Percentiles rank a stretch among this genome's conserved stretches.
These are phyloP conservation scores for Cucurbita moschata DNA, from an alignment of 306 rosid species.

Conservation along the genomic window DNA sequence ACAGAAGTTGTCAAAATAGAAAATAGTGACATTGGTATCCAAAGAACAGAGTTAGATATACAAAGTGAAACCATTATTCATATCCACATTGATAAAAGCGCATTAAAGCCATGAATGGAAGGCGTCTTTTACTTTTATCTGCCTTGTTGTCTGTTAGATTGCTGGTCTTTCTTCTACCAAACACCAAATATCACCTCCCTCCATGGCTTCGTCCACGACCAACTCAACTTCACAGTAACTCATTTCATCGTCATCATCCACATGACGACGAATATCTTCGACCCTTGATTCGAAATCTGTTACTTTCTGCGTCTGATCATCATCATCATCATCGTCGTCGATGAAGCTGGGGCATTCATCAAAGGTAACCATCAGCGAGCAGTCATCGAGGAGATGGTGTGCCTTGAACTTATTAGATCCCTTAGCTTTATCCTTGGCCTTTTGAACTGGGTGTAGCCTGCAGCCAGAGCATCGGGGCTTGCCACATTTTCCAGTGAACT, in stretches of 20 bases:
- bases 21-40: background rate
- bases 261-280: conserved; percentile 5
- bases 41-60: background rate
- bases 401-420: conserved; percentile 39
- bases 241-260: conserved; percentile 11
- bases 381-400: conserved; percentile 6
- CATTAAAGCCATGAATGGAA: background rate
- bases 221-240: conserved; percentile 21
- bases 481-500: conserved; percentile 54
- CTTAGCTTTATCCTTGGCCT: conserved; percentile 45
- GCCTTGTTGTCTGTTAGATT: background rate
- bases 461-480: conserved; percentile 26
- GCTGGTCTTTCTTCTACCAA: conserved; percentile 21
- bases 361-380: conserved; percentile 13
- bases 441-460: conserved; percentile 33
- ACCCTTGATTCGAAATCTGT: background rate
- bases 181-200: conserved; percentile 42
- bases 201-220: conserved; percentile 16
- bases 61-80: background rate
- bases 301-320: background rate
- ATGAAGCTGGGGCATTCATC: background rate
- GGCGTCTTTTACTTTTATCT: background rate
- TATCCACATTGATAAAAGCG: background rate
- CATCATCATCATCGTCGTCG: background rate
- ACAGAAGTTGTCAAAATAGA: background rate